These are phyloP conservation scores for Lumnitzera littorea DNA, from an alignment of 345 rosid species.

Conservation along the genomic window DNA sequence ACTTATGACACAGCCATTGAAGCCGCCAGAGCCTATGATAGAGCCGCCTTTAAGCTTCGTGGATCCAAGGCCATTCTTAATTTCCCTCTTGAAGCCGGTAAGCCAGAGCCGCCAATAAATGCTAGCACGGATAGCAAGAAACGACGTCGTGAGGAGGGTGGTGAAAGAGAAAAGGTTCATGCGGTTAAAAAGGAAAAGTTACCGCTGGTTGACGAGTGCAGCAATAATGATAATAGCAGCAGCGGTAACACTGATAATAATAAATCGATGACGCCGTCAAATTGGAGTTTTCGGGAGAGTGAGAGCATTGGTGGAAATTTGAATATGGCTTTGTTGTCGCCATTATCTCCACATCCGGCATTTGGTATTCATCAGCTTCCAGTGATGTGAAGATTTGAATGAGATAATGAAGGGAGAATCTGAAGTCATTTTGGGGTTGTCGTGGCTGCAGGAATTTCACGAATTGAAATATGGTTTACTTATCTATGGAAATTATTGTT, in stretches of 20 bases:
- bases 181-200: too few species aligned
- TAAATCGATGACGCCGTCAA: conserved; percentile 29
- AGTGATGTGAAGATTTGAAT: conserved; percentile 9
- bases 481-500: too few species aligned
- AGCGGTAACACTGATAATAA: conserved; percentile 2
- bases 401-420: not conserved
- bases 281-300: conserved; percentile 27
- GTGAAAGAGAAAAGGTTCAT: conserved; percentile 15
- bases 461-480: too few species aligned
- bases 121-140: conserved; percentile 17
- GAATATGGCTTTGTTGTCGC: conserved; percentile 12
- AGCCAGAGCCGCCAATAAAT: conserved; percentile 10
- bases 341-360: conserved; percentile 10
- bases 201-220: not conserved
- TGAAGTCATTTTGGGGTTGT: too few species aligned
- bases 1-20: conserved; percentile 60
- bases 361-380: conserved; percentile 11
- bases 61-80: conserved; percentile 74
- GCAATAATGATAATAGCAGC: conserved; percentile 1
- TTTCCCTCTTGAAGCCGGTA: conserved; percentile 66
- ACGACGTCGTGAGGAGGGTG: conserved; percentile 32
- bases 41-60: conserved; percentile 66
- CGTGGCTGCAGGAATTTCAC: too few species aligned
- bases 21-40: conserved; percentile 79
- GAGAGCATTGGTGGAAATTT: conserved; percentile 1